These are phyloP conservation scores for Zasmidium citrigriseum DNA, from an alignment of 2,329 filamentous ascomycete genomes.

Conservation along the genomic window DNA sequence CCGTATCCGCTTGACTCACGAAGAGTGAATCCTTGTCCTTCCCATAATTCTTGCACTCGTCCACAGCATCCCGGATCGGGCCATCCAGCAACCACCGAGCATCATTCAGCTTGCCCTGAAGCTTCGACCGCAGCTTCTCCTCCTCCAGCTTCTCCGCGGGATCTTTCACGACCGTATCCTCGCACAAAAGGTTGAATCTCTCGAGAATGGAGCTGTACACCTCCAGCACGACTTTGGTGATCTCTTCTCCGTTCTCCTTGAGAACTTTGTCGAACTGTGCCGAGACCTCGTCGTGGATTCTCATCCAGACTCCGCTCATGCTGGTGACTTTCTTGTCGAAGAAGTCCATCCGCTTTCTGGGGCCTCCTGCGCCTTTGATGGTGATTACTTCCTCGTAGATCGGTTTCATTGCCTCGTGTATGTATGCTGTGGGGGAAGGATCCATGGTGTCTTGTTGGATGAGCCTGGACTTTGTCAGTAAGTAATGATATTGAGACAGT, in stretches of 20 bases:
- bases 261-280: background rate
- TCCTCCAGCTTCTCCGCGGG: slow-evolving; percentile 9
- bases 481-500: background rate
- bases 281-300: slow-evolving; percentile 3
- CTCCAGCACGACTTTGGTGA: background rate
- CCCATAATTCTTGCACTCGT: background rate
- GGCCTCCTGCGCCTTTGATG: slow-evolving; percentile 14
- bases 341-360: background rate
- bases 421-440: slow-evolving; percentile 7
- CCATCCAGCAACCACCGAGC: slow-evolving; percentile 5
- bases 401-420: slow-evolving; percentile 18
- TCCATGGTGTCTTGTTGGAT: background rate
- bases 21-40: too few relatives aligned
- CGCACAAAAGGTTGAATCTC: slow-evolving; percentile 17
- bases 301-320: slow-evolving; percentile 10
- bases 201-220: slow-evolving; percentile 14
- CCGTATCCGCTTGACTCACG: too few relatives aligned
- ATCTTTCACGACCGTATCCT: slow-evolving; percentile 4
- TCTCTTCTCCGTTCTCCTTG: background rate
- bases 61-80: background rate
- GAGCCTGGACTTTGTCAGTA: background rate
- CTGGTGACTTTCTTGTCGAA: slow-evolving; percentile 13
- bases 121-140: slow-evolving; percentile 9
- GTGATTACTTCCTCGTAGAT: slow-evolving; percentile 14
- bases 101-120: slow-evolving; percentile 6